Percentiles rank a stretch among this genome's conserved stretches.
Conservation (phyloP, 2,329 filamentous ascomycete genomes). For the Verticillium nubilum region DNA sequence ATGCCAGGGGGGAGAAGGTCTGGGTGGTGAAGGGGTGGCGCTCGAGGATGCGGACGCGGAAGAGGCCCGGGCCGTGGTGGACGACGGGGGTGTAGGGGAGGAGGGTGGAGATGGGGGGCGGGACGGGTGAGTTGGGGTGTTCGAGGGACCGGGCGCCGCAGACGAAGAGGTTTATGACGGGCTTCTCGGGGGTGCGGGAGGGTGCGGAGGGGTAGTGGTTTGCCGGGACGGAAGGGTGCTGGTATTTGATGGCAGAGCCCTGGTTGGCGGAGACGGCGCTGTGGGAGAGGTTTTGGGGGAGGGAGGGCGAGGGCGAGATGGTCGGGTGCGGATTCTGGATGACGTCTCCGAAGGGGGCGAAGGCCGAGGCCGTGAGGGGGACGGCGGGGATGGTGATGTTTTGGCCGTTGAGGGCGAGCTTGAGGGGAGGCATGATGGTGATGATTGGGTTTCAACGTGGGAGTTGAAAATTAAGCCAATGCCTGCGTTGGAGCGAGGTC, state of each 20-base stretch:
- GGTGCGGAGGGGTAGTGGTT: slow-evolving; percentile 66
- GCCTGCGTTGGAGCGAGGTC: too few relatives aligned
- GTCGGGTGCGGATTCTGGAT: slow-evolving; percentile 65
- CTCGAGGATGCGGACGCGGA: slow-evolving; percentile 73
- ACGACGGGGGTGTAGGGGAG: slow-evolving; percentile 8
- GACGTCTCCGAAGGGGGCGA: slow-evolving; percentile 78
- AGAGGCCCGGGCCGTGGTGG: slow-evolving; percentile 27
- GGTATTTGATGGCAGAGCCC: slow-evolving; percentile 81
- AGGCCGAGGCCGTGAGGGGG: slow-evolving; percentile 63
- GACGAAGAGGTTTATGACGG: slow-evolving; percentile 84
- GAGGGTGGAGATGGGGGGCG: slow-evolving; percentile 9
- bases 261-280: slow-evolving; percentile 68
- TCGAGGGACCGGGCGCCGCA: slow-evolving; percentile 61
- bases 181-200: slow-evolving; percentile 47
- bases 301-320: slow-evolving; percentile 41
- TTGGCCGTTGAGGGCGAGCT: not conserved
- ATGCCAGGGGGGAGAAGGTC: slow-evolving; percentile 80
- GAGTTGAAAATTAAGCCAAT: too few relatives aligned
- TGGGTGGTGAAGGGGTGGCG: slow-evolving; percentile 92
- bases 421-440: not conserved
- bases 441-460: too few relatives aligned
- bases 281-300: slow-evolving; percentile 30
- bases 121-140: not conserved
- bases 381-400: slow-evolving; percentile 46
- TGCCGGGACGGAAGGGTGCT: slow-evolving; percentile 66